phyloP scores from a whole-genome alignment of 768 basidiomycete genomes.

The Tylopilus rubrobrunneus region DNA sequence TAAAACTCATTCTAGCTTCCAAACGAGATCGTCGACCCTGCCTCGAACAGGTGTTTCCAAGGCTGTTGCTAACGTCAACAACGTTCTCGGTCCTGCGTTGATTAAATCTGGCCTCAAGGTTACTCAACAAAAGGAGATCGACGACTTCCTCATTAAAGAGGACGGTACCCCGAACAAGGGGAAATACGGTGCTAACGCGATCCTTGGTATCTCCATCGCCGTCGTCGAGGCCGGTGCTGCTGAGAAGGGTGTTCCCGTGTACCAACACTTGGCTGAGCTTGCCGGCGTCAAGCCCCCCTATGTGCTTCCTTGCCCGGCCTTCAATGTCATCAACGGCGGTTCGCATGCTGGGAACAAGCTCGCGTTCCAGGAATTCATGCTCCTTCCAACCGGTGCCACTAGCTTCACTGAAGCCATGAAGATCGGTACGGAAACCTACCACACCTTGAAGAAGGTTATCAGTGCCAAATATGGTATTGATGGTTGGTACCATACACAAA shows the following conservation, averaged over 20 bases:
- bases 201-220: conserved; percentile 97
- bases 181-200: conserved; percentile 98
- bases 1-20: not conserved
- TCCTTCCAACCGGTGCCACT: conserved; percentile 89
- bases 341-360: conserved; percentile 99
- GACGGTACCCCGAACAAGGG: conserved; percentile 99
- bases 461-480: conserved; percentile 98
- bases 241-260: conserved; percentile 93
- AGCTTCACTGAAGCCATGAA: conserved; percentile 97
- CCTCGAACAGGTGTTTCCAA: conserved; percentile 72
- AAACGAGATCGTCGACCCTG: not conserved
- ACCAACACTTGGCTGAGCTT: conserved; percentile 94
- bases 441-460: conserved; percentile 98
- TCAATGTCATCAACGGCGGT: conserved; percentile 99
- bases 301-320: conserved; percentile 86
- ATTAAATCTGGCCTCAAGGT: conserved; percentile 81
- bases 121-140: conserved; percentile 91
- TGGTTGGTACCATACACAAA: conserved; percentile 47
- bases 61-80: conserved; percentile 94
- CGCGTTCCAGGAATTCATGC: conserved; percentile 99
- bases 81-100: conserved; percentile 82
- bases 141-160: conserved; percentile 96
- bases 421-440: conserved; percentile 97
- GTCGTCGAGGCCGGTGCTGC: conserved; percentile 90
- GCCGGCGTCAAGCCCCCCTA: conserved; percentile 94